These are phyloP conservation scores for Tausonia pullulans DNA, from an alignment of 1,284 basidiomycete species.

Conservation along the genomic window DNA sequence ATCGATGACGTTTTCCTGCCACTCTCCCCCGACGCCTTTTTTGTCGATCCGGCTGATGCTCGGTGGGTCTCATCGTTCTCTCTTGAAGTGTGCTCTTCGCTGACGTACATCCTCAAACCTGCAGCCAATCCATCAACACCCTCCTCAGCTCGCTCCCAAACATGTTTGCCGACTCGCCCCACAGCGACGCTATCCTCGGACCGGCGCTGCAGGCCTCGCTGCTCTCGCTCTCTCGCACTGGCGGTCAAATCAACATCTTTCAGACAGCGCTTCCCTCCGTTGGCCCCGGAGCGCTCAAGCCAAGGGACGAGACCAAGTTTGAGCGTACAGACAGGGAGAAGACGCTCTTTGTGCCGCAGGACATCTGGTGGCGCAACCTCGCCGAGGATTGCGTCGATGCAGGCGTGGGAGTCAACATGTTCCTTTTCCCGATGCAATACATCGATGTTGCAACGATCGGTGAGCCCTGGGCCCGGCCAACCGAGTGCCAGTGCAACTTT, in stretches of 20 bases:
- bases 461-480: conserved; percentile 27
- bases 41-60: conserved; percentile 64
- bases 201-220: conserved; percentile 64
- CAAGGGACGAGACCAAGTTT: conserved; percentile 56
- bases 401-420: conserved; percentile 83
- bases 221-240: conserved; percentile 48
- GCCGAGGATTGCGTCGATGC: conserved; percentile 80
- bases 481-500: not conserved
- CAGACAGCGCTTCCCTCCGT: conserved; percentile 63
- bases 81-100: not conserved
- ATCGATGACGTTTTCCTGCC: conserved; percentile 86
- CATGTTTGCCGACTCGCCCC: conserved; percentile 47
- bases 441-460: conserved; percentile 85
- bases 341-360: conserved; percentile 59
- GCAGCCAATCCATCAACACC: conserved; percentile 46
- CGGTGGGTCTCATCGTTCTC: conserved; percentile 39
- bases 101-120: too few relatives aligned
- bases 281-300: conserved; percentile 58
- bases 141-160: conserved; percentile 56
- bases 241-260: conserved; percentile 80
- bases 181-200: conserved; percentile 49
- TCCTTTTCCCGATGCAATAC: conserved; percentile 70
- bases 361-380: conserved; percentile 64
- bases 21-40: conserved; percentile 52
- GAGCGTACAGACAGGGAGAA: conserved; percentile 86